Base-by-base conservation (phyloP, 2,329 filamentous ascomycete genomes). In the Claviceps sp. region DNA sequence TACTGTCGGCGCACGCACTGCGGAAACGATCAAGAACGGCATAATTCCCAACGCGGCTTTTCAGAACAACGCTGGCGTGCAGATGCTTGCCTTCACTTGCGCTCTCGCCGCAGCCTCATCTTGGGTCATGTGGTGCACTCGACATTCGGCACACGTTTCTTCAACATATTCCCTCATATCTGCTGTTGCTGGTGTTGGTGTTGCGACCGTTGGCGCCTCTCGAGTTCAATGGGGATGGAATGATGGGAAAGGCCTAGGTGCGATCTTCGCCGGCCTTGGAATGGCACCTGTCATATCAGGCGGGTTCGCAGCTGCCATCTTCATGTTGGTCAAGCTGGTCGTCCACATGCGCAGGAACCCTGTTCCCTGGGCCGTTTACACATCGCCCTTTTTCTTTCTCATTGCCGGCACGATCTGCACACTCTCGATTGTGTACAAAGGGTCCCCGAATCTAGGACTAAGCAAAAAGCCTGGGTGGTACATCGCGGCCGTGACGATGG, bases 61-160 rank as follows among this genome's bases (percentile, higher is more conserved):
- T 68, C 59, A 69, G 1, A 71, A 66, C 52, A 75, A 85, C 58
- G 75, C 81, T n/a, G 78, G 76, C 34, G 81, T 85, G 16, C 81
- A 84, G 68, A 76, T 85, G 70, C 73, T 85, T 48, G 81, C 81
- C 48, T 82, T 83, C 61, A 76, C 78, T 44, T 81, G 77, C 53
- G 78, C 80, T 19, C 71, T 80, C 2, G 80, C 79, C 19, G 82
- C 73, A 55, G 80, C 82, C 44, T 80, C 82, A 1, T 71, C 75
- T 4, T 88, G 84, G 83, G 82, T 89, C 50, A 87, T 87, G 82
- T 87, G 82, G 82, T 87, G 83, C 66, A 87, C 84, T 1, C 73
- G 75, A 45, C 74, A 87, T 73, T 84, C 80, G 3, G 81, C 82
- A 53, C 84, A 85, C 67, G 81, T 85, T 58, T 85, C 81, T 0